Evolutionary conservation across 2,329 filamentous ascomycete genomes (phyloP), one percentile per base, ranked within the genome.

Genomic region (Rosellinia necatrix): DNA sequence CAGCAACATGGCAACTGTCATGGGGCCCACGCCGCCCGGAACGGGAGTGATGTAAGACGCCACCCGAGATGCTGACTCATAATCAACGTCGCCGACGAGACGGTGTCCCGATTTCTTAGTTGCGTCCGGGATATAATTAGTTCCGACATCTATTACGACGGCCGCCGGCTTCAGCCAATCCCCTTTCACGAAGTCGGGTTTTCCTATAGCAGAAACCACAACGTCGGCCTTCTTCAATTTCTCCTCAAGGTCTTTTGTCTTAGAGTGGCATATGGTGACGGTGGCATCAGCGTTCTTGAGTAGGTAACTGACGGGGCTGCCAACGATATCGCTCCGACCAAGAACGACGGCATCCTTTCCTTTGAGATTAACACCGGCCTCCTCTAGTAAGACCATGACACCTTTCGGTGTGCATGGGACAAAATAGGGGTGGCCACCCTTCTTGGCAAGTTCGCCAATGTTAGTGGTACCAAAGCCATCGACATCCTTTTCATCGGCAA

Each of bases 1-100:
- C 67, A 99, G 79, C 43, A 99, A 81, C 94, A 99, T 99, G 58
- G 94, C 94, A 61, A 99, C 92, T 3, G 94, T 99, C 94, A 99
- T 99, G 47, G 94, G 94, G 0, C 94, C 94, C 56, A 99, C 94
- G 73, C 94, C 94, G 54, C 94, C 94, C 1, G 94, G 94, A 2
- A 99, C 94, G 1, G 94, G 94, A 2, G 94, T 99, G 69, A 99
- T 97, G 68, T 90, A 84, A 2, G 92, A 96, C 17, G 92, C 94
- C 37, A 97, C 89, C 71, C 96, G 81, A 13, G 82, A 82, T 13
- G 93, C 93, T 38, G 89, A 86, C 48, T 92, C 91, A 67, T 87
- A 97, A 68, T 99, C 92, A 37, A 99, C 94, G 72, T 99, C 94
- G 58, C 94, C 94, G 6, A 97, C 93, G 19, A 99, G 84, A 63